Evolutionary conservation across 2,329 filamentous ascomycete species (phyloP), one percentile per base, ranked within the genome.

Genomic region (Berkeleyomyces basicola): DNA sequence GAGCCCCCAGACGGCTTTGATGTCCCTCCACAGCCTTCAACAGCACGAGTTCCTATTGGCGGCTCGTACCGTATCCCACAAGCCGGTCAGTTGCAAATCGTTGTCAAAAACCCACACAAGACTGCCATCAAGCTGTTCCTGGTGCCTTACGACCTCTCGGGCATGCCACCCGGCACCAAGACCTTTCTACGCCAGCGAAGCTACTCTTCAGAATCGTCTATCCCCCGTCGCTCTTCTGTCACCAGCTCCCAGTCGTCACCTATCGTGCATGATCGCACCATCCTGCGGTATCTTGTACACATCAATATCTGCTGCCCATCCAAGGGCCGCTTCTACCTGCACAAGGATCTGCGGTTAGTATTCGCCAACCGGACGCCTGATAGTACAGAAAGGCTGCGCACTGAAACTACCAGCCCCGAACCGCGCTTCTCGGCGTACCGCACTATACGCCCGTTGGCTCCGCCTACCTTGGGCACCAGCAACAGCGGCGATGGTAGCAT

Each of bases 61-160:
- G 92, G 93, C 43, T 89, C 88, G 70, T 99, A 97, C 72, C 86
- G 93, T 51, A 96, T 99, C 61, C 93, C 93, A 0, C 86, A 93
- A 70, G 87, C 91, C 72, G 93, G 93, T 0, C 93, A 97, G 72
- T 78, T 99, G 11, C 93, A 99, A 69, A 95, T 99, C 66, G 86
- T 99, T 66, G 89, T 99, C 71, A 97, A 97, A 72, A 99, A 97
- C 69, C 92, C 91, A 14, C 96, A 97, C 75, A 97, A 97, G 71
- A 97, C 93, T 3, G 93, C 93, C 0, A 92, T 97, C 62, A 97
- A 99, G 72, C 78, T 99, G 0, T 97, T 97, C 68, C 79, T 97
- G 33, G 83, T 99, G 2, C 93, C 92, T 0, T 99, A 97, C 68
- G 90, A 97, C 70, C 77, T 99, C 1, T 80, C 83, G 0, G 92